Conservation (phyloP, 2,329 filamentous ascomycete genomes). For the Chrysoporthe austroafricana region DNA sequence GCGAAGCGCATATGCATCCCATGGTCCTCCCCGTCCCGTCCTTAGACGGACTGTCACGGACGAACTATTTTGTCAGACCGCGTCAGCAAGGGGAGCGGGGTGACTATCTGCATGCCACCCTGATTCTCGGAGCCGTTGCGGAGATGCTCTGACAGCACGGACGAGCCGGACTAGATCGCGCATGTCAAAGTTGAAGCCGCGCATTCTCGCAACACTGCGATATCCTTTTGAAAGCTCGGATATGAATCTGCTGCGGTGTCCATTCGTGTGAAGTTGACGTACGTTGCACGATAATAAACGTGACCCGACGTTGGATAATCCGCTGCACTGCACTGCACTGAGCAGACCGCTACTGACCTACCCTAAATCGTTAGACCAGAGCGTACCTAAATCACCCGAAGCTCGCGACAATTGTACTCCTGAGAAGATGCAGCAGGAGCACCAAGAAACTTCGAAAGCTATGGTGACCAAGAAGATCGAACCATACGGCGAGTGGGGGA, state of each 20-base stretch:
- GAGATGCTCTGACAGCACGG: background rate
- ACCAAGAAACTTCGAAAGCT: background rate
- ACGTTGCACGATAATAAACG: background rate
- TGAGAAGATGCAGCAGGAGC: background rate
- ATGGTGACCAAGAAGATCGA: conserved; percentile 36
- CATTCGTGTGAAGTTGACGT: background rate
- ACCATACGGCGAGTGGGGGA: conserved; percentile 46
- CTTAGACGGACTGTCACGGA: too few species aligned
- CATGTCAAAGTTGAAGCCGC: background rate
- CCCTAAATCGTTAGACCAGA: background rate
- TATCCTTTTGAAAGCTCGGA: background rate
- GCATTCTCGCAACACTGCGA: background rate
- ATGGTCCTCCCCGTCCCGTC: background rate
- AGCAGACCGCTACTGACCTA: background rate
- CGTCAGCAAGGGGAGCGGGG: background rate
- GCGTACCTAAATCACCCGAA: background rate
- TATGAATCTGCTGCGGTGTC: background rate
- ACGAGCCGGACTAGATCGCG: background rate
- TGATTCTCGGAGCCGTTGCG: too few species aligned
- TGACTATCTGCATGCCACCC: background rate
- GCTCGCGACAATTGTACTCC: background rate
- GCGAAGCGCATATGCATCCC: background rate
- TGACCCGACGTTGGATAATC: background rate
- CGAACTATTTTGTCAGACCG: background rate
- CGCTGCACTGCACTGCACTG: too few species aligned